A percentile compares a stretch with the other conserved stretches of the same genome.
These are phyloP conservation scores for Coniochaeta sp. DNA, from an alignment of 2,329 filamentous ascomycete genomes.

Conservation along the genomic window DNA sequence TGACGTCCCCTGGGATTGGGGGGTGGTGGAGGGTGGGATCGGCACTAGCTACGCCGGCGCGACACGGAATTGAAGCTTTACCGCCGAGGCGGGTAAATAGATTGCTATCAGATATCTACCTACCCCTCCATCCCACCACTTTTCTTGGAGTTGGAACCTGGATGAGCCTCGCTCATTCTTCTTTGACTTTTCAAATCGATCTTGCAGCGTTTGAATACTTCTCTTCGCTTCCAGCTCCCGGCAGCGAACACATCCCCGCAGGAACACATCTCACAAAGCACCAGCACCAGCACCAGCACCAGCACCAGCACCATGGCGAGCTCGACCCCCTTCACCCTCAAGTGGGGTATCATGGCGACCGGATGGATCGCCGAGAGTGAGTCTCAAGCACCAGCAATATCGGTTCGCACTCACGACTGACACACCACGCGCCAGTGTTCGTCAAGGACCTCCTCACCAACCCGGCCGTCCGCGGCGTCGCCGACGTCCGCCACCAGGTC, in stretches of 20 bases:
- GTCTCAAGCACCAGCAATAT: conserved; percentile 13
- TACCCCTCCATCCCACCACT: neutral
- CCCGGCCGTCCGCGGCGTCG: conserved; percentile 59
- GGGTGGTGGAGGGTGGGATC: neutral
- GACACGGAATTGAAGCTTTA: neutral
- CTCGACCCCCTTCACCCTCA: conserved; percentile 38
- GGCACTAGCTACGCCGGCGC: neutral
- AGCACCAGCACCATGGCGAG: conserved; percentile 11
- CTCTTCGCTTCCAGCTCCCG: neutral
- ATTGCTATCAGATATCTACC: neutral
- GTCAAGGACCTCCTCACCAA: conserved; percentile 72
- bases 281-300: too few species aligned
- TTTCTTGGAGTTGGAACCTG: neutral
- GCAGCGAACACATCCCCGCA: neutral
- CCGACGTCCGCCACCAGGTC: conserved; percentile 69
- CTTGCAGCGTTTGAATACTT: neutral
- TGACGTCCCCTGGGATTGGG: neutral
- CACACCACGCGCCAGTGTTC: conserved; percentile 42
- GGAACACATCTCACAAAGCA: too few species aligned
- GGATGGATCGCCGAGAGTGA: conserved; percentile 51
- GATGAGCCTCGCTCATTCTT: neutral
- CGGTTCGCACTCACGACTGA: neutral
- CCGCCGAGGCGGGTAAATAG: neutral
- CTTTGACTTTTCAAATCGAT: neutral
- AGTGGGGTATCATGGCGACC: conserved; percentile 56